These are phyloP conservation scores for Crithidia sp. DNA, from an alignment of 208 protist genomes.

Conservation along the genomic window DNA sequence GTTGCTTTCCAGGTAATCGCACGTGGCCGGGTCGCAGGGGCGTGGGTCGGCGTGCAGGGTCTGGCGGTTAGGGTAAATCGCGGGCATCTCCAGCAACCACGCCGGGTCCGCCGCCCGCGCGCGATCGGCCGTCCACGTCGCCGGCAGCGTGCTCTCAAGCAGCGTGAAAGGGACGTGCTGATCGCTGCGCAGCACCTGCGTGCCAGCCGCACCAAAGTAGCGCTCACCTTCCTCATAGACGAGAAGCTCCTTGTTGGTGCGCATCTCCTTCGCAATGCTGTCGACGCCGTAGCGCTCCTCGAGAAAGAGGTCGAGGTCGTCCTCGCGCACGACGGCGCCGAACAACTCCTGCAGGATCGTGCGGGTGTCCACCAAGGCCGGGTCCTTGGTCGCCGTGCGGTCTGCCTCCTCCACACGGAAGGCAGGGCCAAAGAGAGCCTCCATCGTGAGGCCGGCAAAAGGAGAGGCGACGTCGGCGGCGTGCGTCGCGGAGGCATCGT, in stretches of 20 bases:
- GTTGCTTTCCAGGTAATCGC: constrained; percentile 63
- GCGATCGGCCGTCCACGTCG: constrained; percentile 12
- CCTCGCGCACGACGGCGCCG: constrained; percentile 46
- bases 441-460: constrained; percentile 30
- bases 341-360: constrained; percentile 64
- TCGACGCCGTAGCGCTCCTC: constrained; percentile 26
- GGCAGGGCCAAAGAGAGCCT: constrained; percentile 68
- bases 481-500: constrained; percentile 4
- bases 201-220: constrained; percentile 59
- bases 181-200: constrained; percentile 41
- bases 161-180: constrained; percentile 49
- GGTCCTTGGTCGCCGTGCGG: constrained; percentile 37
- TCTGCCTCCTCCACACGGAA: constrained; percentile 46
- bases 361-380: constrained; percentile 64
- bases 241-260: constrained; percentile 37
- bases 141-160: constrained; percentile 46
- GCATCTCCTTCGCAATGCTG: constrained; percentile 31
- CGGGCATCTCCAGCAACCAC: constrained; percentile 88
- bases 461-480: neutral
- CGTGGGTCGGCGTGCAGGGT: constrained; percentile 84
- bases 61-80: constrained; percentile 81
- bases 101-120: constrained; percentile 9
- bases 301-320: constrained; percentile 47
- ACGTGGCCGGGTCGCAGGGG: constrained; percentile 61
- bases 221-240: constrained; percentile 51